A percentile compares a stretch with the other conserved stretches of the same genome.
These are phyloP conservation scores for Leccinum aurantiacum DNA, from an alignment of 768 basidiomycete species.

Conservation along the genomic window DNA sequence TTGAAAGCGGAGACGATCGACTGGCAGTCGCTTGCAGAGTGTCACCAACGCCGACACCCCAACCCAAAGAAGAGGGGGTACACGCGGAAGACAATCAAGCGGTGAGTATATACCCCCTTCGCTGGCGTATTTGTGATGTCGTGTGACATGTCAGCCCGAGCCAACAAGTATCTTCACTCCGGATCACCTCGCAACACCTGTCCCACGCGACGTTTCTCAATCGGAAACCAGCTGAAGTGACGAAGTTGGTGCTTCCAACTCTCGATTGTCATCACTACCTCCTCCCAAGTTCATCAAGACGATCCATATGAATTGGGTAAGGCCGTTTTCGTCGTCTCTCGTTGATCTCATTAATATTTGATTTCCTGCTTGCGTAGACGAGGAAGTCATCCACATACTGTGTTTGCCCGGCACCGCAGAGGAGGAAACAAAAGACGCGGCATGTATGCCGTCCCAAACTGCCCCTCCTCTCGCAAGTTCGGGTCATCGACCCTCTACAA, in stretches of 20 bases:
- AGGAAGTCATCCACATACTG: conserved; percentile 20
- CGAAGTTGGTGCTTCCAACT: not conserved
- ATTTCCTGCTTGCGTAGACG: conserved; percentile 16
- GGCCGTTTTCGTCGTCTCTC: not conserved
- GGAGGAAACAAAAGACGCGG: not conserved
- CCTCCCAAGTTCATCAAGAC: conserved; percentile 24
- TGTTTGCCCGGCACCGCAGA: not conserved
- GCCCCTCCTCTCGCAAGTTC: not conserved
- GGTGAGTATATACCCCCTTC: conserved; percentile 3
- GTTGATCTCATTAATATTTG: not conserved
- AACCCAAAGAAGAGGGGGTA: not conserved
- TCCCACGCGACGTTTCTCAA: conserved; percentile 4
- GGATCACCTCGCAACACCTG: conserved; percentile 20
- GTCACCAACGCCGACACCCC: not conserved
- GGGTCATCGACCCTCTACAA: conserved; percentile 8
- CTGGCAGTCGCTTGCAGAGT: not conserved
- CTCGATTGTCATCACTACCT: not conserved
- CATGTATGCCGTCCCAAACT: not conserved
- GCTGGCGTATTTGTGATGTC: not conserved
- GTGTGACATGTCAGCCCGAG: conserved; percentile 4
- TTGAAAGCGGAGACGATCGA: not conserved
- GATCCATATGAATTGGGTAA: conserved; percentile 33
- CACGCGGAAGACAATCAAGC: not conserved
- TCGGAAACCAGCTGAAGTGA: not conserved
- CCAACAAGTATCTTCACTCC: conserved; percentile 19